These are phyloP conservation scores for Microstegium vimineum DNA, from an alignment of 176 grass and related monocot species.

Conservation along the genomic window DNA sequence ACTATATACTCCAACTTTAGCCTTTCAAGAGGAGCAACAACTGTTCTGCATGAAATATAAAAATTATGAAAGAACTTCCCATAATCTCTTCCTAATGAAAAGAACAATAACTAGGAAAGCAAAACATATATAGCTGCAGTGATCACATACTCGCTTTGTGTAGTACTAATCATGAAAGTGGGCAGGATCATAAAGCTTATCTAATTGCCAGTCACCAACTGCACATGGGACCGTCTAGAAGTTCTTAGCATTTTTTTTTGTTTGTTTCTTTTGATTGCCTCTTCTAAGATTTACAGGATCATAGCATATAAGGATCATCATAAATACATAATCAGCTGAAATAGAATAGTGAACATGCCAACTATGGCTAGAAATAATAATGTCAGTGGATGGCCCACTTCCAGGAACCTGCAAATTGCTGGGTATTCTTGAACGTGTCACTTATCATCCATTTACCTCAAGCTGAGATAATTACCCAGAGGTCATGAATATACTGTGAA, in stretches of 20 bases:
- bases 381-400: neutral
- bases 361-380: neutral
- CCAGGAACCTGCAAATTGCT: neutral
- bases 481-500: neutral
- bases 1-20: conserved; percentile 98
- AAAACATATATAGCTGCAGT: neutral
- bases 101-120: conserved; percentile 11
- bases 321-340: neutral
- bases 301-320: neutral
- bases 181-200: neutral
- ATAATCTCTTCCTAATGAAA: neutral
- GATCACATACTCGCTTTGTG: neutral
- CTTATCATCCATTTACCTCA: neutral
- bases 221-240: neutral
- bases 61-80: conserved; percentile 24
- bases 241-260: neutral
- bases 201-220: neutral
- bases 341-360: neutral
- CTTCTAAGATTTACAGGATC: neutral
- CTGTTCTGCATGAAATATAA: conserved; percentile 62
- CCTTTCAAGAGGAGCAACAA: conserved; percentile 93
- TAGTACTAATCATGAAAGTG: neutral
- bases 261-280: neutral
- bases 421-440: neutral
- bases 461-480: neutral